Conservation (phyloP, 345 rosid genomes). For the Ceriops zippeliana region DNA sequence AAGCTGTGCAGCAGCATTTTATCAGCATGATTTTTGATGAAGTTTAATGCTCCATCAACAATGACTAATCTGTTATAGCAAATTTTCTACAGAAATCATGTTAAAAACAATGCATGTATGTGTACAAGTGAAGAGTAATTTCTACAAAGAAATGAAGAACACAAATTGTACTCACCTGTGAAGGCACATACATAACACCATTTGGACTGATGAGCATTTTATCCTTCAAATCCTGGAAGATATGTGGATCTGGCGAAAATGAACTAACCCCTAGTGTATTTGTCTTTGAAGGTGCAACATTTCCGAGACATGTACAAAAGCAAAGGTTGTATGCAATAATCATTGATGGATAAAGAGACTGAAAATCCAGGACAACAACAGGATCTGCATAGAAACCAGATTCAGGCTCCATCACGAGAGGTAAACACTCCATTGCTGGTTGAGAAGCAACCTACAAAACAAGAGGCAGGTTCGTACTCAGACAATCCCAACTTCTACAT, state of each 20-base stretch:
- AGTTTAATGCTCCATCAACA: background rate
- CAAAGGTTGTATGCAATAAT: constrained; percentile 95
- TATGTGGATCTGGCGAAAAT: constrained; percentile 54
- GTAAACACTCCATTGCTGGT: constrained; percentile 98
- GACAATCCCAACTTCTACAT: background rate
- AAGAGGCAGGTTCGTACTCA: constrained; percentile 12
- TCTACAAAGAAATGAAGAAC: background rate
- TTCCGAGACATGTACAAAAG: constrained; percentile 90
- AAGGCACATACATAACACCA: constrained; percentile 70
- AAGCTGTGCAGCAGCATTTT: no score
- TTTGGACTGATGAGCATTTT: constrained; percentile 70
- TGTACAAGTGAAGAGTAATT: background rate
- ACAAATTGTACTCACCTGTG: constrained; percentile 49
- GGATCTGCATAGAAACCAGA: constrained; percentile 93
- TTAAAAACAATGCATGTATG: background rate
- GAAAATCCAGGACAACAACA: constrained; percentile 92
- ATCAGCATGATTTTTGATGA: no score
- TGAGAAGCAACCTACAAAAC: constrained; percentile 84
- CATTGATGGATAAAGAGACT: constrained; percentile 97
- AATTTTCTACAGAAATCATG: background rate
- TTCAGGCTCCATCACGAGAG: constrained; percentile 98
- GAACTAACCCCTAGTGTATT: constrained; percentile 76
- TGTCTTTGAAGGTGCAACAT: constrained; percentile 57
- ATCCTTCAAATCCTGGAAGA: constrained; percentile 52
- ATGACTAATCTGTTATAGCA: no score